Evolutionary conservation across 305 asterid genomes (phyloP).

Genomic region (Solanum hybrid): DNA sequence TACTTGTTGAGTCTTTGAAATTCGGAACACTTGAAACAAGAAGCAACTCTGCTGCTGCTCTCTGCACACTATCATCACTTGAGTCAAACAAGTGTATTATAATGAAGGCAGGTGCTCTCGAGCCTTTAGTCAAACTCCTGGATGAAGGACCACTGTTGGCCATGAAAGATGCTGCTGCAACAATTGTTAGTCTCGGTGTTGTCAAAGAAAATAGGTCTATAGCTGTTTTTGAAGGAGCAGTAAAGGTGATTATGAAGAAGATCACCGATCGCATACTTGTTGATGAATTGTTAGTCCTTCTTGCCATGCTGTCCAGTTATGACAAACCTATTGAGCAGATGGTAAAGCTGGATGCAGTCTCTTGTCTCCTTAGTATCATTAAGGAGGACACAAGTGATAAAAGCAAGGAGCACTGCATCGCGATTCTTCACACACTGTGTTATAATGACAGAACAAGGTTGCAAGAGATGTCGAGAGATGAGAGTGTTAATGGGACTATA

Average conservation of each 20-base stretch:
- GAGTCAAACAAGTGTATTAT: slow-evolving; percentile 32
- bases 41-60: slow-evolving; percentile 39
- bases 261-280: slow-evolving; percentile 14
- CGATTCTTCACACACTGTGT: slow-evolving; percentile 28
- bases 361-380: slow-evolving; percentile 23
- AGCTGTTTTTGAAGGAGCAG: slow-evolving; percentile 35
- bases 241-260: slow-evolving; percentile 31
- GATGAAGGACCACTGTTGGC: slow-evolving; percentile 29
- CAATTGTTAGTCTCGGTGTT: slow-evolving; percentile 31
- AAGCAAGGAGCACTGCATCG: slow-evolving; percentile 33
- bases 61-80: slow-evolving; percentile 23
- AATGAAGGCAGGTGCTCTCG: slow-evolving; percentile 33
- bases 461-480: slow-evolving; percentile 27
- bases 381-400: slow-evolving; percentile 13
- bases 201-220: slow-evolving; percentile 26
- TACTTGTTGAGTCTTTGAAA: slow-evolving; percentile 26
- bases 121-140: slow-evolving; percentile 29
- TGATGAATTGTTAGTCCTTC: slow-evolving; percentile 36
- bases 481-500: slow-evolving; percentile 23
- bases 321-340: slow-evolving; percentile 36
- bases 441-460: slow-evolving; percentile 20
- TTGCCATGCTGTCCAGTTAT: slow-evolving; percentile 27
- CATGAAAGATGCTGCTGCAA: slow-evolving; percentile 32
- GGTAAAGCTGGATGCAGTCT: slow-evolving; percentile 31
- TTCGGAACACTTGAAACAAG: slow-evolving; percentile 24